Conservation (phyloP, 2,329 filamentous ascomycete genomes). For the Pestalotiopsis sp. region DNA sequence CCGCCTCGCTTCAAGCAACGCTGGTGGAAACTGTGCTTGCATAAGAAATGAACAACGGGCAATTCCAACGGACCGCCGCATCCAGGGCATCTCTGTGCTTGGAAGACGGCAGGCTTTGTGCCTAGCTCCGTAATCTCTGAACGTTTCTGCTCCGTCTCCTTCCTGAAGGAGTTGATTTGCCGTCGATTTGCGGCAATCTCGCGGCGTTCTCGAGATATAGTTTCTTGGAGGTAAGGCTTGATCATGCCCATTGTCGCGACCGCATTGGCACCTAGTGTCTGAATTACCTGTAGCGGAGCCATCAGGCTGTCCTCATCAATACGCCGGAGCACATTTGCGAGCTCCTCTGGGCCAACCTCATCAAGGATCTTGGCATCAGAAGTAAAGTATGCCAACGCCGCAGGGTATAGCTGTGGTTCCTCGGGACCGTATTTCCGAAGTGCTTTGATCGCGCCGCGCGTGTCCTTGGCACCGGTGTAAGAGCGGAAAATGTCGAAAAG, state of each 20-base stretch:
- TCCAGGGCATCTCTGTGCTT: slow-evolving; percentile 82
- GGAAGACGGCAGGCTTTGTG: slow-evolving; percentile 83
- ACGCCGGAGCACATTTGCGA: slow-evolving; percentile 75
- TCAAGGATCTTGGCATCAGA: slow-evolving; percentile 78
- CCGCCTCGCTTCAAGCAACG: slow-evolving; percentile 69
- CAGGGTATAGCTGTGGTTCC: slow-evolving; percentile 89
- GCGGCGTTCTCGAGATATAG: slow-evolving; percentile 82
- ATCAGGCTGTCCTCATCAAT: slow-evolving; percentile 91
- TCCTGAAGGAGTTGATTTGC: slow-evolving; percentile 79
- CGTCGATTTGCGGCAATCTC: slow-evolving; percentile 81
- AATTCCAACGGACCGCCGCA: slow-evolving; percentile 80
- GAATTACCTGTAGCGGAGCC: slow-evolving; percentile 94
- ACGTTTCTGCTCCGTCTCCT: slow-evolving; percentile 79
- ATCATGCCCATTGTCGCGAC: slow-evolving; percentile 98
- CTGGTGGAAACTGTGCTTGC: slow-evolving; percentile 96
- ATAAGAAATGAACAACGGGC: slow-evolving; percentile 92
- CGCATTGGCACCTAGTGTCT: slow-evolving; percentile 68
- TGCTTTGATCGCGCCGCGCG: slow-evolving; percentile 83
- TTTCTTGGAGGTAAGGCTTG: slow-evolving; percentile 86
- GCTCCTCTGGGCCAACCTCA: slow-evolving; percentile 80
- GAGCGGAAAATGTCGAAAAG: slow-evolving; percentile 96
- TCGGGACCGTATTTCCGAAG: slow-evolving; percentile 88
- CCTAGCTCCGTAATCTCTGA: slow-evolving; percentile 76
- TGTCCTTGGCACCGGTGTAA: slow-evolving; percentile 90
- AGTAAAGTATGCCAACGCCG: slow-evolving; percentile 90